phyloP scores from a whole-genome alignment of 257 asterid species.

The Craterostigma plantagineum region DNA sequence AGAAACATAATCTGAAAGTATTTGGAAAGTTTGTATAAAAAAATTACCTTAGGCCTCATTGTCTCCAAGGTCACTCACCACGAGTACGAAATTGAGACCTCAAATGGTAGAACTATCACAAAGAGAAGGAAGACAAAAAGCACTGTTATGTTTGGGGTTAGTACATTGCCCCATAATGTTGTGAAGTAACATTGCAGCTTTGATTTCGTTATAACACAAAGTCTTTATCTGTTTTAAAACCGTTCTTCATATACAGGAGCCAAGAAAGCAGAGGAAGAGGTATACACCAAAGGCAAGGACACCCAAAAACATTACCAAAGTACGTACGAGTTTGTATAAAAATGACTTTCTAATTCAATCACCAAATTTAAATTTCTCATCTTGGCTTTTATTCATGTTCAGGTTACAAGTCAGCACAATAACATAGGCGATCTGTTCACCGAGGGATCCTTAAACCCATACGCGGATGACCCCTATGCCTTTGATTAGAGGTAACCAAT shows the following conservation, averaged over 20 bases:
- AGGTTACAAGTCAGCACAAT: slow-evolving; percentile 46
- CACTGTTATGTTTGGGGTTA: slow-evolving; percentile 90
- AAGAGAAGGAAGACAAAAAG: slow-evolving; percentile 75
- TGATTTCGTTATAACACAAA: slow-evolving; percentile 5
- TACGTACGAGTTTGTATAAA: slow-evolving; percentile 10
- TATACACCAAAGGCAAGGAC: slow-evolving; percentile 51
- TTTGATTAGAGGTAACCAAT: slow-evolving; percentile 76
- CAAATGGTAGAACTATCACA: slow-evolving; percentile 78
- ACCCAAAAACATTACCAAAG: slow-evolving; percentile 38
- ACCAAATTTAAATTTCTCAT: neutral
- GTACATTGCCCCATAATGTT: slow-evolving; percentile 11
- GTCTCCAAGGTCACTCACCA: slow-evolving; percentile 60
- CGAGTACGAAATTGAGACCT: slow-evolving; percentile 91
- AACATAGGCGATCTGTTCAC: slow-evolving; percentile 83
- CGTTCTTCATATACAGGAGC: slow-evolving; percentile 22
- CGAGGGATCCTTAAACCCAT: slow-evolving; percentile 94
- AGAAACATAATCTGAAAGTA: too few species aligned
- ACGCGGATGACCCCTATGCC: slow-evolving; percentile 89
- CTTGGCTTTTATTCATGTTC: slow-evolving; percentile 13
- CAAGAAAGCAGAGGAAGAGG: slow-evolving; percentile 44
- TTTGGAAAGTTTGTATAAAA: too few species aligned
- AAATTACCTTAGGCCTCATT: slow-evolving; percentile 4
- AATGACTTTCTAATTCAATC: neutral
- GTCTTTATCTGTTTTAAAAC: too few species aligned
- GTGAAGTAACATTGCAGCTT: neutral